Evolutionary conservation across 176 grass and related monocot species (phyloP).

Genomic region (Pontederia paniculata): DNA sequence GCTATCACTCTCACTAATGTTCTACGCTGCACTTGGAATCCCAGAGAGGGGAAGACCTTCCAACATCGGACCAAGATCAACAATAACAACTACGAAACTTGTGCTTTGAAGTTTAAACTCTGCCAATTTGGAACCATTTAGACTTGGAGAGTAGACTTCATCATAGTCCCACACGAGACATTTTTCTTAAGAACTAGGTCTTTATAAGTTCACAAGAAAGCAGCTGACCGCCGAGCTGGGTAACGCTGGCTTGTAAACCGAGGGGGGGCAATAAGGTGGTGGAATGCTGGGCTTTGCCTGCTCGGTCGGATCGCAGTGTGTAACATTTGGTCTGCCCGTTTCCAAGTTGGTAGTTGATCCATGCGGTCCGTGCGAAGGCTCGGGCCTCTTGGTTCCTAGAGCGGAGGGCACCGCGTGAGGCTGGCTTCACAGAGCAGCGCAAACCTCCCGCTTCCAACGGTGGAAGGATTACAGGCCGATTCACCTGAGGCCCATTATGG

Average conservation of each 20-base stretch:
- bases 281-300: not conserved
- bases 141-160: too few species aligned
- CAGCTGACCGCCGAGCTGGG: not conserved
- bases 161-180: too few species aligned
- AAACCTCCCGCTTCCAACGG: slow-evolving; percentile 28
- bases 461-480: slow-evolving; percentile 30
- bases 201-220: too few species aligned
- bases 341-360: not conserved
- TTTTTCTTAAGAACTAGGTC: too few species aligned
- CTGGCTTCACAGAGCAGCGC: slow-evolving; percentile 50
- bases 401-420: slow-evolving; percentile 35
- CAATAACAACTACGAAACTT: too few species aligned
- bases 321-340: not conserved
- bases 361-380: not conserved
- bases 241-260: slow-evolving; percentile 5
- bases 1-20: too few species aligned
- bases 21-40: too few species aligned
- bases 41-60: too few species aligned
- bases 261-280: not conserved
- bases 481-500: not conserved
- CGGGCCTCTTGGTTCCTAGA: not conserved
- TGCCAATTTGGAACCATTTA: too few species aligned
- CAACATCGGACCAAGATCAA: too few species aligned
- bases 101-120: too few species aligned
- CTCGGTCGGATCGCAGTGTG: not conserved